phyloP scores from a whole-genome alignment of 805 yeast species.

The Candida oleophila region DNA sequence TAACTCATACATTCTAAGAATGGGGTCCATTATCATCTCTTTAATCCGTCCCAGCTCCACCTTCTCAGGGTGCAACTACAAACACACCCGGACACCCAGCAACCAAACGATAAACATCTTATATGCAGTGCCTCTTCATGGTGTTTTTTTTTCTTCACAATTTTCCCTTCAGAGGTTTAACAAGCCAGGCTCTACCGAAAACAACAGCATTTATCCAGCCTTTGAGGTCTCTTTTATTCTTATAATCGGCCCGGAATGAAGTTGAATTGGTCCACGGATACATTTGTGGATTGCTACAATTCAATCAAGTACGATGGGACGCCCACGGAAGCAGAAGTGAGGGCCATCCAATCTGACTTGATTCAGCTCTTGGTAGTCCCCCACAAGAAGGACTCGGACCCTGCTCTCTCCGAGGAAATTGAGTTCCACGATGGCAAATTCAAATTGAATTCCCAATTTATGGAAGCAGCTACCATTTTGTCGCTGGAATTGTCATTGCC shows the following conservation, averaged over 20 bases:
- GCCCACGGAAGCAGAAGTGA: constrained; percentile 22
- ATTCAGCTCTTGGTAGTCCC: constrained; percentile 40
- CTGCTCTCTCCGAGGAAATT: constrained; percentile 19
- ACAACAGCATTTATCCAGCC: not conserved
- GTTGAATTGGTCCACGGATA: constrained; percentile 38
- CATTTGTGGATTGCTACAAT: constrained; percentile 45
- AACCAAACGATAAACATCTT: too few species aligned
- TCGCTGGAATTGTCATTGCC: constrained; percentile 55
- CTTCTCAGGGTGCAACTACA: too few species aligned
- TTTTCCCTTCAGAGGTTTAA: too few species aligned
- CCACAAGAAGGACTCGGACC: constrained; percentile 37
- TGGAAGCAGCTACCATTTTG: constrained; percentile 59
- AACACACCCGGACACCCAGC: too few species aligned
- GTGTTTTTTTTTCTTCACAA: too few species aligned
- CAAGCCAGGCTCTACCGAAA: too few species aligned
- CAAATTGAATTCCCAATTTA: constrained; percentile 64
- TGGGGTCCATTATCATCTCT: too few species aligned
- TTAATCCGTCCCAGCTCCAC: too few species aligned
- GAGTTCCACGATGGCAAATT: constrained; percentile 60
- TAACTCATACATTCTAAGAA: too few species aligned
- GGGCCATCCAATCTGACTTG: constrained; percentile 46
- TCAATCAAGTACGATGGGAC: constrained; percentile 31
- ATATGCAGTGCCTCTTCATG: too few species aligned
- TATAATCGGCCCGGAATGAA: not conserved
- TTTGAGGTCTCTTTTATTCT: not conserved